These are phyloP conservation scores for Dillenia turbinata DNA, from an alignment of 164 flowering plant genomes.

Conservation along the genomic window DNA sequence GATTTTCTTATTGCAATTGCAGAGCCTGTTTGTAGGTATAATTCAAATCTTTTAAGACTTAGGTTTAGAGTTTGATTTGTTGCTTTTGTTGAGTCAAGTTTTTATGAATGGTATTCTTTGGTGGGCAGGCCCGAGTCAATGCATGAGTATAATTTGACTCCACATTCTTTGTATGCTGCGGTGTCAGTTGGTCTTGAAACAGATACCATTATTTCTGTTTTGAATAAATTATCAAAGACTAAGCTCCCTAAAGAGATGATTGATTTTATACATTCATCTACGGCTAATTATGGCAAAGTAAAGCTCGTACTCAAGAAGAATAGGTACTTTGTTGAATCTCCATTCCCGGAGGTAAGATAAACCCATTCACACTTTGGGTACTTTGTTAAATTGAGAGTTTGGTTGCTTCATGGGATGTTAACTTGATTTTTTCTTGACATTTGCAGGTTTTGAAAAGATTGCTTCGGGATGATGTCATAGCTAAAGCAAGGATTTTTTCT, in stretches of 20 bases:
- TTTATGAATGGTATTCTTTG: neutral
- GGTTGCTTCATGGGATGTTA: neutral
- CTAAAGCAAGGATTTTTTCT: constrained; percentile 40
- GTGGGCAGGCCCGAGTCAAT: constrained; percentile 75
- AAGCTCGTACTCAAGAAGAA: constrained; percentile 98
- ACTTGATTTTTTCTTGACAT: constrained; percentile 2
- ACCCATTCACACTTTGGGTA: neutral
- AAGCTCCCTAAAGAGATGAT: constrained; percentile 72
- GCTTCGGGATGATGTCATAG: constrained; percentile 52
- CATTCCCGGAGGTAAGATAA: constrained; percentile 79
- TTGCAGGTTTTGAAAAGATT: constrained; percentile 55
- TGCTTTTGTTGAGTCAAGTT: neutral
- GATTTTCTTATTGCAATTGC: constrained; percentile 98
- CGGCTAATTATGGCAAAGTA: constrained; percentile 97
- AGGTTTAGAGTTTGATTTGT: neutral
- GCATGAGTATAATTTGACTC: constrained; percentile 90
- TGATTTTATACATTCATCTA: constrained; percentile 78
- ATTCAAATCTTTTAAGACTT: too few species aligned
- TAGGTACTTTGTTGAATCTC: constrained; percentile 85
- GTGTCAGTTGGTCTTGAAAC: constrained; percentile 98
- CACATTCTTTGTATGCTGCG: constrained; percentile 88
- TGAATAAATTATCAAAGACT: constrained; percentile 67
- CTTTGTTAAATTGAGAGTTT: neutral
- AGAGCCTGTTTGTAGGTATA: constrained; percentile 95
- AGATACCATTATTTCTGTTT: constrained; percentile 64